Conservation (phyloP, 495 filamentous ascomycete genomes). For the Penicillium parvum region DNA sequence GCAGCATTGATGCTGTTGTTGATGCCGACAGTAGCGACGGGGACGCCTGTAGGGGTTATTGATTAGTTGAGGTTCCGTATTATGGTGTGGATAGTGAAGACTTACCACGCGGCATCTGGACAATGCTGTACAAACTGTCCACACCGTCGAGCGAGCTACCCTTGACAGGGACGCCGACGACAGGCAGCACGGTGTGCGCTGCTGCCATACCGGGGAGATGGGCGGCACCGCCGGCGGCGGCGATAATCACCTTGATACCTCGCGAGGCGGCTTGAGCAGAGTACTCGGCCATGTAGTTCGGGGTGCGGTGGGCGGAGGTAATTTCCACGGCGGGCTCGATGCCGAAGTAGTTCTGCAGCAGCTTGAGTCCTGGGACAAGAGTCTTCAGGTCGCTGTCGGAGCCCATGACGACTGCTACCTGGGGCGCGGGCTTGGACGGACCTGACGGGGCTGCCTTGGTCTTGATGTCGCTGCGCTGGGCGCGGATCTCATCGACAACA, state of each 20-base stretch:
- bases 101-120: slow-evolving; percentile 80
- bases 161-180: slow-evolving; percentile 90
- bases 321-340: slow-evolving; percentile 77
- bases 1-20: slow-evolving; percentile 94
- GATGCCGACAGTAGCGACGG: slow-evolving; percentile 85
- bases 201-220: slow-evolving; percentile 92
- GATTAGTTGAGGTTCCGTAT: slow-evolving; percentile 6
- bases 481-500: slow-evolving; percentile 59
- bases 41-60: slow-evolving; percentile 57
- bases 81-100: background rate
- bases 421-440: slow-evolving; percentile 42
- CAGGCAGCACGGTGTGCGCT: slow-evolving; percentile 79
- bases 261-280: slow-evolving; percentile 61
- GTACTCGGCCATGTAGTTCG: slow-evolving; percentile 73
- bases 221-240: slow-evolving; percentile 88
- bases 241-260: slow-evolving; percentile 87
- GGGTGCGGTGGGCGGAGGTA: slow-evolving; percentile 92
- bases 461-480: slow-evolving; percentile 49
- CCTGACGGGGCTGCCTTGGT: slow-evolving; percentile 33
- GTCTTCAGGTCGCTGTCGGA: slow-evolving; percentile 89
- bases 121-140: slow-evolving; percentile 84
- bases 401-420: slow-evolving; percentile 88
- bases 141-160: slow-evolving; percentile 81
- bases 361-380: slow-evolving; percentile 68
- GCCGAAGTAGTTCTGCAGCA: slow-evolving; percentile 65